phyloP scores from a whole-genome alignment of 148 eudicot species.

The Fagopyrum tataricum region DNA sequence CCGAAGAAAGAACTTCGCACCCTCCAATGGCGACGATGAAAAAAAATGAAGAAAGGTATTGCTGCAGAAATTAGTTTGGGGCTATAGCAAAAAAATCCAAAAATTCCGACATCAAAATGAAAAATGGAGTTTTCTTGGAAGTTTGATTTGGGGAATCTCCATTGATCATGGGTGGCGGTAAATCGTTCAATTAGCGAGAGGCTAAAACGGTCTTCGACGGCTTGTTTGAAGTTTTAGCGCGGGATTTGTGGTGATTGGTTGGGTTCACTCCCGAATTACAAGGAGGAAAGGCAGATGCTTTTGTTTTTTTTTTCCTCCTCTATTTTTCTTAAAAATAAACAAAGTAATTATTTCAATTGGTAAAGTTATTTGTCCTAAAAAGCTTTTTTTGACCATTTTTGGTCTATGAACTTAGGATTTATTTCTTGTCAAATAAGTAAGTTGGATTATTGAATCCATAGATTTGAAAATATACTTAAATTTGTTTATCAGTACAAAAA shows the following conservation, averaged over 20 bases:
- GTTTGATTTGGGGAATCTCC: not conserved
- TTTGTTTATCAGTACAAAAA: no score
- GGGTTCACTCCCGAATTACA: not conserved
- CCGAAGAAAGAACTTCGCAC: not conserved
- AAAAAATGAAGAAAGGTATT: not conserved
- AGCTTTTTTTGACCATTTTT: not conserved
- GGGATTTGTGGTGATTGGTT: not conserved
- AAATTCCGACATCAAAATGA: not conserved
- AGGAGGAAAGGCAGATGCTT: not conserved
- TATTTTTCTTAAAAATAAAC: not conserved
- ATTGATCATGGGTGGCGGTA: conserved; percentile 10
- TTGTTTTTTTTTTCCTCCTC: not conserved
- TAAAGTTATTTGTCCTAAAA: not conserved
- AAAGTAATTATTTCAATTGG: not conserved
- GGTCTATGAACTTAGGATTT: not conserved
- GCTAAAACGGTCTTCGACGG: not conserved
- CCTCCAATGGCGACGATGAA: not conserved
- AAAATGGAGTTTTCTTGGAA: not conserved
- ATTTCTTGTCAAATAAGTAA: no score
- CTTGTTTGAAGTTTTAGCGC: conserved; percentile 7
- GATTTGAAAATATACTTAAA: no score
- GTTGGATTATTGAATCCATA: no score
- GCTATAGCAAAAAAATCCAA: not conserved
- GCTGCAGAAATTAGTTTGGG: not conserved
- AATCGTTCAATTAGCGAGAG: conserved; percentile 7